These are phyloP conservation scores for Margaritispora aquatica DNA, from an alignment of 495 filamentous ascomycete species.

Conservation along the genomic window DNA sequence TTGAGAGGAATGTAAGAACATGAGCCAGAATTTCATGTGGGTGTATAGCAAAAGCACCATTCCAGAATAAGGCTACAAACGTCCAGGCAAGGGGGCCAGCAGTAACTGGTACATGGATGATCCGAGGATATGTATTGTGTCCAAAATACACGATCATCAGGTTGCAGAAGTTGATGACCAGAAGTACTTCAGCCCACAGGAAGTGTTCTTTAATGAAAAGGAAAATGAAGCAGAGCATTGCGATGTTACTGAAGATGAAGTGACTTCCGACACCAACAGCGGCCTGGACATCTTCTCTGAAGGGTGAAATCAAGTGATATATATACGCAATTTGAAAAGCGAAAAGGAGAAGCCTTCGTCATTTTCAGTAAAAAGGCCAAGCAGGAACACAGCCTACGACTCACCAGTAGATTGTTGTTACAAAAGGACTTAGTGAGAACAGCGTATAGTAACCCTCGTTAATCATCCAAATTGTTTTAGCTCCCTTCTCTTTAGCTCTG, in stretches of 20 bases:
- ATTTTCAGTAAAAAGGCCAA: slow-evolving; percentile 2
- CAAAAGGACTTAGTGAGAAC: slow-evolving; percentile 66
- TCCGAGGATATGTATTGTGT: slow-evolving; percentile 55
- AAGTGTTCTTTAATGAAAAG: slow-evolving; percentile 74
- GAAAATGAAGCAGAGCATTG: slow-evolving; percentile 71
- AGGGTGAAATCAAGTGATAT: slow-evolving; percentile 64
- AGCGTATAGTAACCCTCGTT: slow-evolving; percentile 58
- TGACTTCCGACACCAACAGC: slow-evolving; percentile 74
- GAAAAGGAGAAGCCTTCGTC: slow-evolving; percentile 61
- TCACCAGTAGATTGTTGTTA: slow-evolving; percentile 70
- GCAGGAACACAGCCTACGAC: slow-evolving; percentile 28
- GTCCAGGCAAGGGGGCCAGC: slow-evolving; percentile 79
- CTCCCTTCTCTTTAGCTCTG: slow-evolving; percentile 43
- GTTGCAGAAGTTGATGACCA: slow-evolving; percentile 77
- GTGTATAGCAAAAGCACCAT: slow-evolving; percentile 72
- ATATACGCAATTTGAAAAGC: slow-evolving; percentile 70
- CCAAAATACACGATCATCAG: slow-evolving; percentile 73
- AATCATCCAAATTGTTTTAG: slow-evolving; percentile 58
- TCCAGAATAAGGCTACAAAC: slow-evolving; percentile 78
- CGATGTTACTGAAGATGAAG: slow-evolving; percentile 80
- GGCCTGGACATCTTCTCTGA: slow-evolving; percentile 50
- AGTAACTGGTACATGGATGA: slow-evolving; percentile 68
- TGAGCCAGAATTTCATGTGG: slow-evolving; percentile 50
- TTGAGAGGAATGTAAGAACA: slow-evolving; percentile 76
- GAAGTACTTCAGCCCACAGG: slow-evolving; percentile 62